Base-by-base conservation (phyloP, 2,329 filamentous ascomycete genomes). In the Cryphonectria parasitica region DNA sequence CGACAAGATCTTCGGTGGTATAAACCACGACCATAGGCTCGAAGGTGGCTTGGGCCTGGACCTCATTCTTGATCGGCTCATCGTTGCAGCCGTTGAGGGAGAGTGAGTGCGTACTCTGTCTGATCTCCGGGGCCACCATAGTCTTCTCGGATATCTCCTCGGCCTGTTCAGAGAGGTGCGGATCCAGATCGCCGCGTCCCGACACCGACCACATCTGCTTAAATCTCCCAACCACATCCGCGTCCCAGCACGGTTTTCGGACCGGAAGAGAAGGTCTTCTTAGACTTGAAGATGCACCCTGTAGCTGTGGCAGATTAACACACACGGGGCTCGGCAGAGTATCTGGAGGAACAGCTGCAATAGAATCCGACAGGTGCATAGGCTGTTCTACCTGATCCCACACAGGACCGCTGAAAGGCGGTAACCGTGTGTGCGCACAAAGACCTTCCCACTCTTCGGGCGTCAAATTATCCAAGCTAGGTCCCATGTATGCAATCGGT, bases 401-500 rank as follows among this genome's bases (percentile, higher is more conserved):
- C 15, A 31, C 54, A 5, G 54, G 25, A 34, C 19, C 13, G 7
- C 34, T 11, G 7, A 36, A 10, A 25, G 34, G 11, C 34, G 31
- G 58, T 19, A n/a, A 6, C 58, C 34, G 11, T 8, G 58, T n/a
- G 17, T 39, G 17, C 19, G 13, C 19, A 25, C 31, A 22, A 1
- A 39, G 5, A 7, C 19, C n/a, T 43, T 45, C 25, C 28, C 43
- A 39, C 28, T 64, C 41, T 52, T 31, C 43, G 39, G 31, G 58
- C 6, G 58, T 34, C 58, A 34, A 22, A 13, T 17, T 31, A 7
- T 25, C 39, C 15, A 65, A 31, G 11, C 7, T 34, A 10, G 22
- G 22, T n/a, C 66, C 66, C 66, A 68, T 68, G 22, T 63, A 68
- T 22, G 66, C 19, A 28, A 68, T 15, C 11, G 66, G 66, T 15